Percentiles rank a stretch among this genome's conserved stretches.
Conservation (phyloP, 306 rosid genomes). For the Fagus sylvatica region DNA sequence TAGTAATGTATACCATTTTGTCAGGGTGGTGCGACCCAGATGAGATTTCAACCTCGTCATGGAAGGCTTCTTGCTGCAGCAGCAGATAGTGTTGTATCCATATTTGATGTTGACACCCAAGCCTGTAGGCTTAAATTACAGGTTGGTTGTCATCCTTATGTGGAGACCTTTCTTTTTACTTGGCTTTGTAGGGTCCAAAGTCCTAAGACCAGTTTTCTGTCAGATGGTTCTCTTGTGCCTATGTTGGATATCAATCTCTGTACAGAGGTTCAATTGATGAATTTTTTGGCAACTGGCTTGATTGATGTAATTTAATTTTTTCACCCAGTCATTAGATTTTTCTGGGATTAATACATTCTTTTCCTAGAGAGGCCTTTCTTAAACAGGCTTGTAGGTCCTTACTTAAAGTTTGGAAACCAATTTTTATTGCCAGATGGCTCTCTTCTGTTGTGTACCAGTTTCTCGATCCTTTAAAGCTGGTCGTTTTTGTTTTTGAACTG, state of each 20-base stretch:
- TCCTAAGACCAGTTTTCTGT: not conserved
- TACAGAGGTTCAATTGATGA: not conserved
- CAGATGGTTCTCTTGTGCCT: not conserved
- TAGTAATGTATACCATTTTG: conserved; percentile 18
- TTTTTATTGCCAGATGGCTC: not conserved
- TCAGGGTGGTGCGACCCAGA: conserved; percentile 75
- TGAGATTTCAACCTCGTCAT: conserved; percentile 76
- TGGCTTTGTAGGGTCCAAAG: not conserved
- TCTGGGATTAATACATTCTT: not conserved
- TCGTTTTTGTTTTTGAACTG: not conserved
- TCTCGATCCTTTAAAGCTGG: not conserved
- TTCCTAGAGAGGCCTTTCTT: not conserved
- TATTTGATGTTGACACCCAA: conserved; percentile 65
- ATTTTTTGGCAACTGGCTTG: not conserved
- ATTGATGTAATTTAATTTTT: not conserved
- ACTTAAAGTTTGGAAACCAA: not conserved
- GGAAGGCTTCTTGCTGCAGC: conserved; percentile 81
- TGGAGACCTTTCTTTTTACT: not conserved
- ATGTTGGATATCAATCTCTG: not conserved
- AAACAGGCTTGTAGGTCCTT: not conserved
- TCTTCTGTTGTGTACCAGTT: not conserved
- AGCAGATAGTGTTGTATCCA: conserved; percentile 47
- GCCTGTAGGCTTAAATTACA: conserved; percentile 48
- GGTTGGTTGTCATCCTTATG: conserved; percentile 40
- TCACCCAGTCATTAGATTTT: not conserved